Percentiles rank a stretch among this genome's conserved stretches.
phyloP scores from a whole-genome alignment of 2,329 filamentous ascomycete species.

The Thyridium curvatum region DNA sequence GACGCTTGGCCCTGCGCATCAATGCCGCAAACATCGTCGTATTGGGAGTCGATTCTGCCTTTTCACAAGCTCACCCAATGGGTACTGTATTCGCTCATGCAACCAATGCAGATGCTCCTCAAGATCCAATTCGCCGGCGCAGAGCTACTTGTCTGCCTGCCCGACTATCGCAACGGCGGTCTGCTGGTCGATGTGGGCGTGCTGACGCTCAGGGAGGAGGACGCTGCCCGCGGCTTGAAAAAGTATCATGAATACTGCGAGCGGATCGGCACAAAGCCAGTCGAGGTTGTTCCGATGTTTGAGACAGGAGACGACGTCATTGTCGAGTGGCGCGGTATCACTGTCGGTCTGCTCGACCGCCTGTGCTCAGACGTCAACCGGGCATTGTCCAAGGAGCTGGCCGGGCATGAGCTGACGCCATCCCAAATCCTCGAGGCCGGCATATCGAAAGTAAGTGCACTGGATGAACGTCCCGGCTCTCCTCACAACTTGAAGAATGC shows the following conservation, averaged over 20 bases:
- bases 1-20: slow-evolving; percentile 89
- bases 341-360: slow-evolving; percentile 52
- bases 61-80: slow-evolving; percentile 63
- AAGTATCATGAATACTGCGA: slow-evolving; percentile 59
- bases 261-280: slow-evolving; percentile 58
- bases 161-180: slow-evolving; percentile 68
- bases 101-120: slow-evolving; percentile 50
- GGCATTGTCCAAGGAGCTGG: slow-evolving; percentile 55
- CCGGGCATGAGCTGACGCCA: slow-evolving; percentile 66
- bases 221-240: slow-evolving; percentile 32
- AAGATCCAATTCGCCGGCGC: slow-evolving; percentile 43
- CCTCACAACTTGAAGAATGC: too few species aligned
- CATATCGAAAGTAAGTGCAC: slow-evolving; percentile 83
- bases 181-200: slow-evolving; percentile 57
- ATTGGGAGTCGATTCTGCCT: slow-evolving; percentile 68
- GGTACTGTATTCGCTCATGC: slow-evolving; percentile 68
- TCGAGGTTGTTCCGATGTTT: slow-evolving; percentile 53
- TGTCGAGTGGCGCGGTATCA: slow-evolving; percentile 61
- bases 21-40: slow-evolving; percentile 53
- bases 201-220: slow-evolving; percentile 40
- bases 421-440: slow-evolving; percentile 92
- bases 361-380: slow-evolving; percentile 52
- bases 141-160: slow-evolving; percentile 57
- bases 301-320: slow-evolving; percentile 54
- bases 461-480: too few species aligned